These are phyloP conservation scores for Simmondsia chinensis DNA, from an alignment of 148 eudicot genomes.

Conservation along the genomic window DNA sequence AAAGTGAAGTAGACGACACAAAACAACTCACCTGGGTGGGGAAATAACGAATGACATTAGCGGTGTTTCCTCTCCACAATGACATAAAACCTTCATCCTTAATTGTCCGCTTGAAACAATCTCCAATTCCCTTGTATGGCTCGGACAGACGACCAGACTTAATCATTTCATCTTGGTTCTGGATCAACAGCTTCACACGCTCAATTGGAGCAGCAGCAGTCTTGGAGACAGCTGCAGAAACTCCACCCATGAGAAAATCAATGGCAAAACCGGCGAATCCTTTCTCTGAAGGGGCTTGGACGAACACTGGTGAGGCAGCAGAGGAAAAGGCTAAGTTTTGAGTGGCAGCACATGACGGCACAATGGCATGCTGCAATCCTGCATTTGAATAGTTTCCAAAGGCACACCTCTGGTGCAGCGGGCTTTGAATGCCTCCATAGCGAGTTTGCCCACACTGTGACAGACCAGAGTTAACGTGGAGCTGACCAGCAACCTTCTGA, in stretches of 20 bases:
- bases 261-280: conserved; percentile 4
- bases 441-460: not conserved
- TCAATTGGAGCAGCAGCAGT: conserved; percentile 22
- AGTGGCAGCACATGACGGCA: not conserved
- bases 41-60: conserved; percentile 20
- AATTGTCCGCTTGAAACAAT: conserved; percentile 15
- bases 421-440: not conserved
- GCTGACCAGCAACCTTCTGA: conserved; percentile 8
- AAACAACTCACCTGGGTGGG: conserved; percentile 27
- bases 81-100: conserved; percentile 15
- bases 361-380: not conserved
- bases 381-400: conserved; percentile 1
- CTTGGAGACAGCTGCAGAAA: conserved; percentile 18
- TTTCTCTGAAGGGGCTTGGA: conserved; percentile 11
- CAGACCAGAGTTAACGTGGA: not conserved
- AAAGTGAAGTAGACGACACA: no score
- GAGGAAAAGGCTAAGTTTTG: not conserved
- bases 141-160: conserved; percentile 14
- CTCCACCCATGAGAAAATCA: conserved; percentile 23
- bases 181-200: no score
- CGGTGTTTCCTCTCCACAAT: conserved; percentile 18
- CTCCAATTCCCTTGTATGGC: conserved; percentile 24
- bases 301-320: not conserved
- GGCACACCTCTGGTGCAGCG: not conserved
- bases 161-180: conserved; percentile 23